A percentile compares a stretch with the other conserved stretches of the same genome.
Evolutionary conservation across 2,329 filamentous ascomycete genomes (phyloP).

Genomic region (Xylariaceae sp.): DNA sequence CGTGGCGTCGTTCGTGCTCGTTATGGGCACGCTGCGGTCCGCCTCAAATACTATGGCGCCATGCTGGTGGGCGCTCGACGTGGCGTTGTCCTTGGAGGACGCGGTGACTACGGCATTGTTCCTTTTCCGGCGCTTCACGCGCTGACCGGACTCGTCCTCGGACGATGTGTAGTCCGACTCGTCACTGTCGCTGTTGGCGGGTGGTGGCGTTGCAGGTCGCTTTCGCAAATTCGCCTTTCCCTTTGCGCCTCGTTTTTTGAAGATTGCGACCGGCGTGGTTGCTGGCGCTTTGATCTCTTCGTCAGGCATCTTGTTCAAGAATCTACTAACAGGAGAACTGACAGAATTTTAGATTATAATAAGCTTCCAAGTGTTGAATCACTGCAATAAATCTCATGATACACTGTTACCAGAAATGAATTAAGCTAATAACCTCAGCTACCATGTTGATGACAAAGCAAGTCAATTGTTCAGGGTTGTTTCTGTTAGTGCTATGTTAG

Average conservation of each 20-base stretch:
- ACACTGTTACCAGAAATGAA: constrained; percentile 3
- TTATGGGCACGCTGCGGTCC: constrained; percentile 57
- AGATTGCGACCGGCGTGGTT: constrained; percentile 56
- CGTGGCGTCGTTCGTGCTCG: constrained; percentile 77
- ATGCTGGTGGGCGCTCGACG: constrained; percentile 35
- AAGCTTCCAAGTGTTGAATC: neutral
- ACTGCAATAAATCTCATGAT: constrained; percentile 9
- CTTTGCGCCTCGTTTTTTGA: constrained; percentile 82
- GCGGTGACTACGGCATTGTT: constrained; percentile 60
- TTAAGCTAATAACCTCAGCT: no score
- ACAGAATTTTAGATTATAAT: neutral
- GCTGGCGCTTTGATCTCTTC: constrained; percentile 22
- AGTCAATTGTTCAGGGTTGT: neutral
- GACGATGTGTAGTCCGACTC: constrained; percentile 63
- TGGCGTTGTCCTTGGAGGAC: constrained; percentile 47
- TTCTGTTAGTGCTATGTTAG: neutral
- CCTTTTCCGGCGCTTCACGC: constrained; percentile 74
- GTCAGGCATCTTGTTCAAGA: constrained; percentile 18
- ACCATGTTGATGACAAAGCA: neutral
- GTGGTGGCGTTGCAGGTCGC: constrained; percentile 71
- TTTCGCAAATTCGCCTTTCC: constrained; percentile 74
- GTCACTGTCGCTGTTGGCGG: constrained; percentile 51
- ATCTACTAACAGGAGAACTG: no score
- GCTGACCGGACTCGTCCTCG: constrained; percentile 70
- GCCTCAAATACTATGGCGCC: constrained; percentile 52